A percentile compares a stretch with the other conserved stretches of the same genome.
These are phyloP conservation scores for Beauveria australis DNA, from an alignment of 2,329 filamentous ascomycete genomes.

Conservation along the genomic window DNA sequence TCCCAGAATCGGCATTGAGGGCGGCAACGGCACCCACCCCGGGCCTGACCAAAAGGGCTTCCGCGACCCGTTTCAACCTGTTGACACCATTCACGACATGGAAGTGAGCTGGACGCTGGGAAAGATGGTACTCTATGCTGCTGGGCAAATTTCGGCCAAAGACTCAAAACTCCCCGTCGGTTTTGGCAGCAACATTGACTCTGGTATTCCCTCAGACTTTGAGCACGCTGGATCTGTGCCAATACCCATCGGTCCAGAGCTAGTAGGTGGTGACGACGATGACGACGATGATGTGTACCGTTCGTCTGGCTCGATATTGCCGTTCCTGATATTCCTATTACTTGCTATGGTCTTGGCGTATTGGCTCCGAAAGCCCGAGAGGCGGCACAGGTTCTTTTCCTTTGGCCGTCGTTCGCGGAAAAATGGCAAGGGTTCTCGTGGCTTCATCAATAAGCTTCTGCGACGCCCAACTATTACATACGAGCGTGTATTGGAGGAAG, in stretches of 20 bases:
- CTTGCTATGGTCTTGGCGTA: constrained; percentile 62
- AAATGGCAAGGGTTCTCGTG: constrained; percentile 35
- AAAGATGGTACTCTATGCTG: constrained; percentile 91
- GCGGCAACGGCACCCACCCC: constrained; percentile 63
- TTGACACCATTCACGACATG: constrained; percentile 82
- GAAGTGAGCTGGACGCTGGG: constrained; percentile 97
- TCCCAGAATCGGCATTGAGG: constrained; percentile 73
- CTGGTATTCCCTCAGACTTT: constrained; percentile 64
- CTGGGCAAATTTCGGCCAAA: constrained; percentile 70
- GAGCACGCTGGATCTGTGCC: constrained; percentile 64
- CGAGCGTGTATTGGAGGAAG: constrained; percentile 80
- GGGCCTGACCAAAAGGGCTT: constrained; percentile 62
- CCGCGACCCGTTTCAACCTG: constrained; percentile 79
- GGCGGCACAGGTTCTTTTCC: constrained; percentile 38
- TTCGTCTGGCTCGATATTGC: constrained; percentile 64
- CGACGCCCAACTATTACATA: constrained; percentile 52
- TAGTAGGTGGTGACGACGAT: constrained; percentile 22
- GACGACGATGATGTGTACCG: constrained; percentile 52
- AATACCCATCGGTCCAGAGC: constrained; percentile 17
- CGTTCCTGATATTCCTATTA: constrained; percentile 46
- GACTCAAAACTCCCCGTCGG: constrained; percentile 64
- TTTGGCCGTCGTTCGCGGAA: constrained; percentile 27
- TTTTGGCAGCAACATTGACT: constrained; percentile 76
- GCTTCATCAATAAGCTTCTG: constrained; percentile 57
- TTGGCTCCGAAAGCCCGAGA: constrained; percentile 71